Evolutionary conservation across 2,329 filamentous ascomycete species (phyloP).

Genomic region (Diaporthe sp.): DNA sequence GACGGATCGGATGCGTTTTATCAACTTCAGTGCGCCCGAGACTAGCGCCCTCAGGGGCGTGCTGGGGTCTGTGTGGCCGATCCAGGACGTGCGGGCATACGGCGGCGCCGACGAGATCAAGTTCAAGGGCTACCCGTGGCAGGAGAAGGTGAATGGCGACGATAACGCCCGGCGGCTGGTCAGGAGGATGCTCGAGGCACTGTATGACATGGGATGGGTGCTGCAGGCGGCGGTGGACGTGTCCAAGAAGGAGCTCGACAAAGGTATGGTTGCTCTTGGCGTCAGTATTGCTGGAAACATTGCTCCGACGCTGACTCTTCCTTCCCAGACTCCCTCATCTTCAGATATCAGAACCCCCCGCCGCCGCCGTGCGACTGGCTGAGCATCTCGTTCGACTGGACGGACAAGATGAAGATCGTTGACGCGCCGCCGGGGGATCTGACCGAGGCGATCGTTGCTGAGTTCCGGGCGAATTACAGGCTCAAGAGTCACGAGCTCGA

Average conservation of each 20-base stretch:
- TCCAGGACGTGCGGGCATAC: constrained; percentile 50
- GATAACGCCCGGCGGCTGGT: constrained; percentile 51
- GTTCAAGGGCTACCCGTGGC: constrained; percentile 53
- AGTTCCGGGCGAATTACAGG: constrained; percentile 37
- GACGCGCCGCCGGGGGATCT: constrained; percentile 46
- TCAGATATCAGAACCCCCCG: constrained; percentile 51
- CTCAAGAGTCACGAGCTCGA: constrained; percentile 35
- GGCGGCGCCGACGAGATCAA: constrained; percentile 53
- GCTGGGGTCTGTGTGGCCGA: constrained; percentile 47
- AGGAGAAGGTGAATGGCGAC: constrained; percentile 45
- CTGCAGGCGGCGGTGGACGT: constrained; percentile 53
- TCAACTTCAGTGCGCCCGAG: constrained; percentile 50
- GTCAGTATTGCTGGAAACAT: too few relatives aligned
- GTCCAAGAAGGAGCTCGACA: constrained; percentile 49
- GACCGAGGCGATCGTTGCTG: constrained; percentile 40
- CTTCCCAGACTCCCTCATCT: constrained; percentile 51
- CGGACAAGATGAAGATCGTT: constrained; percentile 50
- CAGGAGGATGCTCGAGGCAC: constrained; percentile 48
- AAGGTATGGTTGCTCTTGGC: constrained; percentile 37
- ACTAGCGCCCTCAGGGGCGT: constrained; percentile 47
- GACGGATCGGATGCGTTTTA: constrained; percentile 51
- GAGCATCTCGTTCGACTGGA: constrained; percentile 51
- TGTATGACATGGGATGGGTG: constrained; percentile 55
- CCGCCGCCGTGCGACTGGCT: constrained; percentile 54
- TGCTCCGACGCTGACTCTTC: background rate